phyloP scores from a whole-genome alignment of 2,329 filamentous ascomycete genomes.

The Arthrinium puccinioides region DNA sequence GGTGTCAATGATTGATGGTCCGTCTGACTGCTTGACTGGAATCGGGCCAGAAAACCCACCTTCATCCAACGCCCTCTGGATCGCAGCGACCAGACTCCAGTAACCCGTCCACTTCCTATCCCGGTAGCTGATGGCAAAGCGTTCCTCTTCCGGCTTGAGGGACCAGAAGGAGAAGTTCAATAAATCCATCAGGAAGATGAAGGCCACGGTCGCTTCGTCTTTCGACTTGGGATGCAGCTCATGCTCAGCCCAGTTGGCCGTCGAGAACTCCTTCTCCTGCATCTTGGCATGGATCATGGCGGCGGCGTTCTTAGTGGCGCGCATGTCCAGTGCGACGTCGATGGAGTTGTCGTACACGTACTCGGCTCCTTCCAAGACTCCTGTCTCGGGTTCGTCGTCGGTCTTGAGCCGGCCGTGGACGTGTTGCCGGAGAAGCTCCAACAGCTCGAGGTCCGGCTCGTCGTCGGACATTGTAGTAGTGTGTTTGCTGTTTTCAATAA shows the following conservation, averaged over 20 bases:
- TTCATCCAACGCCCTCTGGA: conserved; percentile 85
- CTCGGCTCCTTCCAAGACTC: conserved; percentile 74
- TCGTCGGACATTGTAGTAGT: conserved; percentile 70
- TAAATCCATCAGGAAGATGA: conserved; percentile 96
- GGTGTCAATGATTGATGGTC: background rate
- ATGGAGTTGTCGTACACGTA: conserved; percentile 88
- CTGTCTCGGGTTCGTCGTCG: conserved; percentile 62
- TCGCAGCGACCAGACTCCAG: conserved; percentile 81
- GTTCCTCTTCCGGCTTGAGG: conserved; percentile 56
- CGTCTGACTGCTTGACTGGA: background rate
- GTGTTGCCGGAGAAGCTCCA: conserved; percentile 78
- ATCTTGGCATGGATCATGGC: conserved; percentile 73
- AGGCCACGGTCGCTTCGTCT: conserved; percentile 73
- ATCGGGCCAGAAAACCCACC: no score
- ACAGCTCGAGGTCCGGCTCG: conserved; percentile 80
- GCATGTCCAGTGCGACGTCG: conserved; percentile 83
- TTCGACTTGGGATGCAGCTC: conserved; percentile 82
- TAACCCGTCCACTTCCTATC: conserved; percentile 87
- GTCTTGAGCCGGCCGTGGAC: conserved; percentile 53
- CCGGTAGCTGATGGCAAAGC: conserved; percentile 77
- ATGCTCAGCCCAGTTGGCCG: conserved; percentile 79
- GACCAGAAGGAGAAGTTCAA: conserved; percentile 99
- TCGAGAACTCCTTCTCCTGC: conserved; percentile 76
- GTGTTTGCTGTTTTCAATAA: no score
- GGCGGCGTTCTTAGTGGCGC: conserved; percentile 75